Percentiles rank a stretch among this genome's conserved stretches.
These are phyloP conservation scores for Pouteria campechiana DNA, from an alignment of 179 eudicot genomes.

Conservation along the genomic window DNA sequence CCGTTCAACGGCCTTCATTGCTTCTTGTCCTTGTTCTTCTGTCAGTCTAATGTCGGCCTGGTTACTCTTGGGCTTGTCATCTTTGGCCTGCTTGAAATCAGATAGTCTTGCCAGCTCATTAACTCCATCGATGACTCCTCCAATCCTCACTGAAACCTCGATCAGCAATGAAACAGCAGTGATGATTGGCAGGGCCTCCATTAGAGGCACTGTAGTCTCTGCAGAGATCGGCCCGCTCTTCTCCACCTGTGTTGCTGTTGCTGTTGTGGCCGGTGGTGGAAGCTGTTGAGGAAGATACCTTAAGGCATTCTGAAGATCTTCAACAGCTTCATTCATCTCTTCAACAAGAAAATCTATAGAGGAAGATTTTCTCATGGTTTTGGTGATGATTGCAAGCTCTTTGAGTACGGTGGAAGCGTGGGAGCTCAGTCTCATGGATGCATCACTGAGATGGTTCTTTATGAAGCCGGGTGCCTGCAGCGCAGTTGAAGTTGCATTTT, in stretches of 20 bases:
- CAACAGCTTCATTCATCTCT: conserved; percentile 7
- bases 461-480: conserved; percentile 15
- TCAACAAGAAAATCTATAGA: not conserved
- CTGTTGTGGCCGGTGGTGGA: not conserved
- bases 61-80: conserved; percentile 5
- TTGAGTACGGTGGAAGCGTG: conserved; percentile 11
- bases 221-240: not conserved
- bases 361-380: conserved; percentile 8
- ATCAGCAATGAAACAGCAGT: conserved; percentile 13
- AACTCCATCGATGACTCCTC: conserved; percentile 7
- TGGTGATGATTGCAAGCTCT: conserved; percentile 12
- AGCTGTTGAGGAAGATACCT: conserved; percentile 5
- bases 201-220: conserved; percentile 1
- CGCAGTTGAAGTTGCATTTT: not conserved
- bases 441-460: conserved; percentile 8
- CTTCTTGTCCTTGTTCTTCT: not conserved
- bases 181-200: conserved; percentile 10
- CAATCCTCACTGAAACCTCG: conserved; percentile 11
- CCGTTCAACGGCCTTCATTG: not conserved
- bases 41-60: not conserved
- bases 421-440: conserved; percentile 14
- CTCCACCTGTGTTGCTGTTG: not conserved
- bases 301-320: conserved; percentile 8
- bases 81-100: conserved; percentile 3
- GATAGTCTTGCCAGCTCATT: conserved; percentile 5